These are phyloP conservation scores for Capsicum chinense DNA, from an alignment of 257 asterid species.

Conservation along the genomic window DNA sequence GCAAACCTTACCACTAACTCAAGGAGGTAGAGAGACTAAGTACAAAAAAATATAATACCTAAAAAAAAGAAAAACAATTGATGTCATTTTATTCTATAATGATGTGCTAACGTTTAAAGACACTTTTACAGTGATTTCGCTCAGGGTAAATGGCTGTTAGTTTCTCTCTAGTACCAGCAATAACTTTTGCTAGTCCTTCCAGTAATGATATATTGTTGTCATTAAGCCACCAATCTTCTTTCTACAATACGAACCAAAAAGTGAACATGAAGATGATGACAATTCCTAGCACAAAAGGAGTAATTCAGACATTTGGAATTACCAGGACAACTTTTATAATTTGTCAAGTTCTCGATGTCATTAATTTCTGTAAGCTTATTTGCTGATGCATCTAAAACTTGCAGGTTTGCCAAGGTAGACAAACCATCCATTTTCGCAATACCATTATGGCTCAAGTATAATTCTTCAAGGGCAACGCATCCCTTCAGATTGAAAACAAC, in stretches of 20 bases:
- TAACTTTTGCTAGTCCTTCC: conserved; percentile 71
- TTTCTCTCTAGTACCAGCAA: conserved; percentile 64
- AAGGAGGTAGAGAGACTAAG: too few species aligned
- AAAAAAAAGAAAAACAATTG: background rate
- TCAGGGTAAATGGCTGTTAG: conserved; percentile 92
- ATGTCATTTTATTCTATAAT: conserved; percentile 8
- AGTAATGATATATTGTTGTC: conserved; percentile 79
- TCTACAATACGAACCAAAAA: conserved; percentile 49
- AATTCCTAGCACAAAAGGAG: background rate
- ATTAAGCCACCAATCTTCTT: conserved; percentile 96
- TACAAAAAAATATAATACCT: too few species aligned
- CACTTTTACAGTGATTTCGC: conserved; percentile 93
- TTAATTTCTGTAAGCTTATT: conserved; percentile 83
- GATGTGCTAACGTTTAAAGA: conserved; percentile 1
- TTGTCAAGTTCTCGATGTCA: conserved; percentile 61
- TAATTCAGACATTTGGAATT: conserved; percentile 3
- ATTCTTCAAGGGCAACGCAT: conserved; percentile 85
- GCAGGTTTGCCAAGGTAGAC: conserved; percentile 76
- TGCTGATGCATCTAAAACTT: conserved; percentile 85
- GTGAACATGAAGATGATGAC: conserved; percentile 32
- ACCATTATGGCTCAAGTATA: conserved; percentile 97
- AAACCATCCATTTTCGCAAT: conserved; percentile 87
- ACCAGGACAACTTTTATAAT: conserved; percentile 43
- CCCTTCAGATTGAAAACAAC: conserved; percentile 54
- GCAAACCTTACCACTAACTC: too few species aligned